phyloP scores from a whole-genome alignment of 2,329 filamentous ascomycete species.

The Simplicillium sp. region DNA sequence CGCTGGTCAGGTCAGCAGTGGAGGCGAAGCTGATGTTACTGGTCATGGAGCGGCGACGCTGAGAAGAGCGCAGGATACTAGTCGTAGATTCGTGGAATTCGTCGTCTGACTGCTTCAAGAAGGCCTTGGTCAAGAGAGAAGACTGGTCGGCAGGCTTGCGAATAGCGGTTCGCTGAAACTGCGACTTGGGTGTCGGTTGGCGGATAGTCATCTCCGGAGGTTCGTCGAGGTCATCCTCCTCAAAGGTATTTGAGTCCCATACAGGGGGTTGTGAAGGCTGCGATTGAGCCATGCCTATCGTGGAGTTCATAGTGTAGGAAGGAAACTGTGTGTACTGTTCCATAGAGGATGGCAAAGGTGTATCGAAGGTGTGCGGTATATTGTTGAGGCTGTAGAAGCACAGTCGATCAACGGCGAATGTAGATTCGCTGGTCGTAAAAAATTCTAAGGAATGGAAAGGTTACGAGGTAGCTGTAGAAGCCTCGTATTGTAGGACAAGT shows the following conservation, averaged over 20 bases:
- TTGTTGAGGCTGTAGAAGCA: neutral
- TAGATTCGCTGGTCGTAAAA: constrained; percentile 1
- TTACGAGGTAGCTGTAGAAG: neutral
- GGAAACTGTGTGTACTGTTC: neutral
- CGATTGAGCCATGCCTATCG: neutral
- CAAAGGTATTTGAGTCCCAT: constrained; percentile 30
- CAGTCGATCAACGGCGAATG: constrained; percentile 6
- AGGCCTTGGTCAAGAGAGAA: constrained; percentile 79
- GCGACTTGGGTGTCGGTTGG: constrained; percentile 16
- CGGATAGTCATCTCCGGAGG: constrained; percentile 57
- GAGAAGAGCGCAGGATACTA: constrained; percentile 22
- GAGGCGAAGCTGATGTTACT: constrained; percentile 76
- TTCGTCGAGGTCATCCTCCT: constrained; percentile 78
- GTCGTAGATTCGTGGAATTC: constrained; percentile 16
- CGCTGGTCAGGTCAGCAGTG: constrained; percentile 88
- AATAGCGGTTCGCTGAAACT: constrained; percentile 38
- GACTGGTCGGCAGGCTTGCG: constrained; percentile 49
- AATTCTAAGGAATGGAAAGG: constrained; percentile 1
- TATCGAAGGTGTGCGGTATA: neutral
- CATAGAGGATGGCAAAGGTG: neutral
- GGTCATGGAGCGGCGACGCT: constrained; percentile 56
- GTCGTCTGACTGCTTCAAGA: constrained; percentile 56
- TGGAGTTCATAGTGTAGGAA: constrained; percentile 28
- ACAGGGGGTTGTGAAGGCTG: constrained; percentile 16
- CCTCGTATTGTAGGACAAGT: constrained; percentile 1